Conservation (phyloP, 768 basidiomycete species). For the Rhodocollybia butyracea region DNA sequence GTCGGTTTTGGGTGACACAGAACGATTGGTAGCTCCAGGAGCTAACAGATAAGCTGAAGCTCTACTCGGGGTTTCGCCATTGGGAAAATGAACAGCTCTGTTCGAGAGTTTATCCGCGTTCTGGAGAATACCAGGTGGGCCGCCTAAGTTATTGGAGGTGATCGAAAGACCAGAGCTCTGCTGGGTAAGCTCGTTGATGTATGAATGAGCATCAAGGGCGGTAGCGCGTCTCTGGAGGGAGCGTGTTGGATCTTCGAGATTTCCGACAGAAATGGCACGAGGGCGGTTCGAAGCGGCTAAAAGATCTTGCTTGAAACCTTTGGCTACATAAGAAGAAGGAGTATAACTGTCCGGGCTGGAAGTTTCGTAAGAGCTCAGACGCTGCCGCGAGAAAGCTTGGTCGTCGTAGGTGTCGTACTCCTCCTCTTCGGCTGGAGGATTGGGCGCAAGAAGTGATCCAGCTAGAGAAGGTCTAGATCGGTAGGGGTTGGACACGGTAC, state of each 20-base stretch:
- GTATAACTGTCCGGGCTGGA: slow-evolving; percentile 49
- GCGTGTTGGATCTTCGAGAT: slow-evolving; percentile 76
- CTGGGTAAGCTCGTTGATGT: slow-evolving; percentile 52
- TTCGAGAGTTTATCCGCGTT: slow-evolving; percentile 47
- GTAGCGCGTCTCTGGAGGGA: slow-evolving; percentile 63
- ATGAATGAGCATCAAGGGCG: slow-evolving; percentile 55
- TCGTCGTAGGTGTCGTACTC: slow-evolving; percentile 64
- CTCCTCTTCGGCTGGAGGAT: slow-evolving; percentile 74
- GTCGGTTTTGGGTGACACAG: slow-evolving; percentile 83
- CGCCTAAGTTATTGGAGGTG: slow-evolving; percentile 34
- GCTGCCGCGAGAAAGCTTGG: slow-evolving; percentile 48
- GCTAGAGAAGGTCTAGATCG: slow-evolving; percentile 58
- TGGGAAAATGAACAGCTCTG: slow-evolving; percentile 72
- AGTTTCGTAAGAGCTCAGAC: slow-evolving; percentile 60
- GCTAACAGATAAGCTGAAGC: slow-evolving; percentile 68
- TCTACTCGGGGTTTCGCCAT: slow-evolving; percentile 48
- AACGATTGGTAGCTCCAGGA: slow-evolving; percentile 64
- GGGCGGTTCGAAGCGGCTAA: slow-evolving; percentile 55
- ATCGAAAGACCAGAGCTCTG: slow-evolving; percentile 36
- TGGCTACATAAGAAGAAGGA: slow-evolving; percentile 60
- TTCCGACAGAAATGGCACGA: slow-evolving; percentile 86
- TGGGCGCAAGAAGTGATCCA: slow-evolving; percentile 61
- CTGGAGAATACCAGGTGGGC: slow-evolving; percentile 56
- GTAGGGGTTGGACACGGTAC: slow-evolving; percentile 93
- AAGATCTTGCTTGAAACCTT: slow-evolving; percentile 76